A percentile compares a stretch with the other conserved stretches of the same genome.
Evolutionary conservation across 2,329 filamentous ascomycete species (phyloP).

Genomic region (Claviceps sorghi): DNA sequence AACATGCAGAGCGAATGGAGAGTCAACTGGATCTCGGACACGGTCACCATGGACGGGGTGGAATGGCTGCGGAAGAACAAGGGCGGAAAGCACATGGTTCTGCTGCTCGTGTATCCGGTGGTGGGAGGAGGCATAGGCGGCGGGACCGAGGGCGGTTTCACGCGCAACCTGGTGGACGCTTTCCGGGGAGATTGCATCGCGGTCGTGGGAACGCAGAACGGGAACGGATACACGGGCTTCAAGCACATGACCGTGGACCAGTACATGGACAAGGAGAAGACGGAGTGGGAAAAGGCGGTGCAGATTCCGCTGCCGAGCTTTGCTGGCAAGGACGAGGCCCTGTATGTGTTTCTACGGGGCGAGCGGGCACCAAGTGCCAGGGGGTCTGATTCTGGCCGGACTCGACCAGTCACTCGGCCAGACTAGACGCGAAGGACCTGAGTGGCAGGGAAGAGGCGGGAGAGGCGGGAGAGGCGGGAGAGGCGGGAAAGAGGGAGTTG

Average conservation of each 20-base stretch:
- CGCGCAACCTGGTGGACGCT: constrained; percentile 42
- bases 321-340: constrained; percentile 60
- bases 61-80: constrained; percentile 37
- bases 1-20: constrained; percentile 55
- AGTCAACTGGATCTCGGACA: constrained; percentile 54
- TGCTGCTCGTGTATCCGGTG: constrained; percentile 61
- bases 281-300: constrained; percentile 42
- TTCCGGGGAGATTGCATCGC: constrained; percentile 51
- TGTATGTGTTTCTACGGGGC: constrained; percentile 50
- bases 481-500: too few species aligned
- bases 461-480: too few species aligned
- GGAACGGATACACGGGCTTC: constrained; percentile 61
- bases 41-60: constrained; percentile 44
- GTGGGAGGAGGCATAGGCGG: constrained; percentile 50
- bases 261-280: constrained; percentile 46
- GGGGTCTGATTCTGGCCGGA: neutral
- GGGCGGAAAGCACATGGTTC: constrained; percentile 38
- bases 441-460: too few species aligned
- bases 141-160: constrained; percentile 47
- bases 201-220: constrained; percentile 62
- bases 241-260: constrained; percentile 46
- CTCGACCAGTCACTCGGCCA: too few species aligned
- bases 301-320: constrained; percentile 60
- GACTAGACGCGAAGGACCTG: too few species aligned
- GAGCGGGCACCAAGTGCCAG: constrained; percentile 18